Conservation (phyloP, 202 grass and related monocot genomes). For the Dendrocalamus latiflorus region DNA sequence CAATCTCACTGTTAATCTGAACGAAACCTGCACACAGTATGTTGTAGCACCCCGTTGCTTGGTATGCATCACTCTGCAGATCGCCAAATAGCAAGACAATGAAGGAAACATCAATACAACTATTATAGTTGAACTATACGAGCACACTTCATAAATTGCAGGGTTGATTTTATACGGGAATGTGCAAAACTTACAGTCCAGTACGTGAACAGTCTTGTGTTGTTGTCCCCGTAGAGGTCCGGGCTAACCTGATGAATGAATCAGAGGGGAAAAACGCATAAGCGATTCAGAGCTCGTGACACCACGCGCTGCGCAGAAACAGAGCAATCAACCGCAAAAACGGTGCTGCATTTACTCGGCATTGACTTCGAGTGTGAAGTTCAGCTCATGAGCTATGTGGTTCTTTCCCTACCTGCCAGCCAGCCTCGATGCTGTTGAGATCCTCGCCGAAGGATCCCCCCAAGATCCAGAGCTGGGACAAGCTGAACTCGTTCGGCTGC, state of each 20-base stretch:
- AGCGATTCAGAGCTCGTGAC: conserved; percentile 43
- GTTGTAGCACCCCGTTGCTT: conserved; percentile 96
- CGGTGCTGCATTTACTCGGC: conserved; percentile 39
- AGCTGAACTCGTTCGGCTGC: conserved; percentile 92
- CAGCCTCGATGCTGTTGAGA: conserved; percentile 98
- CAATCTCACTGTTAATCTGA: conserved; percentile 82
- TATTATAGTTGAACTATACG: background rate
- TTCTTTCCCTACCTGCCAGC: conserved; percentile 76
- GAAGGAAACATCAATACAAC: background rate
- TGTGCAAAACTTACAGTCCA: conserved; percentile 68
- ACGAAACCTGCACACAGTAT: conserved; percentile 82
- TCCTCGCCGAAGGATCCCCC: conserved; percentile 89
- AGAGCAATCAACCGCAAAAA: conserved; percentile 24
- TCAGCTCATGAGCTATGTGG: conserved; percentile 1
- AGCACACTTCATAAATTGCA: background rate
- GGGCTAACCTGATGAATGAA: conserved; percentile 84
- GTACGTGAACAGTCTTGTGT: conserved; percentile 94
- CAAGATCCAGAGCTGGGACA: conserved; percentile 96
- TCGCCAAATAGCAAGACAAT: background rate
- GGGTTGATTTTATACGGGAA: background rate
- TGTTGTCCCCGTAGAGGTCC: conserved; percentile 94
- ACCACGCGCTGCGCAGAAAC: conserved; percentile 6
- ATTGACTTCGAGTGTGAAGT: background rate
- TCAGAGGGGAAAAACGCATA: background rate
- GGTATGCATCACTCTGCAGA: conserved; percentile 85